Evolutionary conservation across 2,329 filamentous ascomycete species (phyloP).

Genomic region (Trichoderma oligosporum): DNA sequence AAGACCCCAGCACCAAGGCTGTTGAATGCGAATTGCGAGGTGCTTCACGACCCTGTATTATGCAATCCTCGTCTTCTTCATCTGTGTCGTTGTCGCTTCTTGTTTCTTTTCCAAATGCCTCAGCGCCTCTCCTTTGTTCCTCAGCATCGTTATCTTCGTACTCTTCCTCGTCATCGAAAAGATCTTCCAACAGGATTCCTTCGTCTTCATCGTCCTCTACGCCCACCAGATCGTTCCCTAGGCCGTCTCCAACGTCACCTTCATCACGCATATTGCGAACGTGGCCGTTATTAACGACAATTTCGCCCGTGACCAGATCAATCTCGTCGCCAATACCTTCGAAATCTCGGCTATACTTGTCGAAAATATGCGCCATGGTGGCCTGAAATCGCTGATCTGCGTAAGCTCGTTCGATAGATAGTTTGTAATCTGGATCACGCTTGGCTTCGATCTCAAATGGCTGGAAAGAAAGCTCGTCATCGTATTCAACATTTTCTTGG

Average conservation of each 20-base stretch:
- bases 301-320: constrained; percentile 72
- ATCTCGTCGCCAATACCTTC: constrained; percentile 83
- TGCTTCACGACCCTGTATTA: constrained; percentile 18
- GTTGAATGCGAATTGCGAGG: constrained; percentile 4
- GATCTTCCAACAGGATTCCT: constrained; percentile 34
- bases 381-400: constrained; percentile 72
- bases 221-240: constrained; percentile 31
- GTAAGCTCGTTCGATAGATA: constrained; percentile 59
- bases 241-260: constrained; percentile 43
- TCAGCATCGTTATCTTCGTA: constrained; percentile 8
- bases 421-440: constrained; percentile 52
- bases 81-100: constrained; percentile 4
- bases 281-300: constrained; percentile 91
- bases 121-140: background rate
- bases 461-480: constrained; percentile 47
- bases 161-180: constrained; percentile 26
- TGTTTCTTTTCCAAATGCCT: background rate
- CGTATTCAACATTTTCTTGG: constrained; percentile 35
- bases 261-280: constrained; percentile 57
- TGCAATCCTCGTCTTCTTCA: constrained; percentile 21
- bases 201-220: constrained; percentile 39
- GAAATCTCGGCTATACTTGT: constrained; percentile 83
- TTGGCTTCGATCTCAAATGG: constrained; percentile 46
- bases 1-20: constrained; percentile 18
- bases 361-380: constrained; percentile 84